Evolutionary conservation across 768 basidiomycete species (phyloP).

Genomic region (Lactarius evosmus): DNA sequence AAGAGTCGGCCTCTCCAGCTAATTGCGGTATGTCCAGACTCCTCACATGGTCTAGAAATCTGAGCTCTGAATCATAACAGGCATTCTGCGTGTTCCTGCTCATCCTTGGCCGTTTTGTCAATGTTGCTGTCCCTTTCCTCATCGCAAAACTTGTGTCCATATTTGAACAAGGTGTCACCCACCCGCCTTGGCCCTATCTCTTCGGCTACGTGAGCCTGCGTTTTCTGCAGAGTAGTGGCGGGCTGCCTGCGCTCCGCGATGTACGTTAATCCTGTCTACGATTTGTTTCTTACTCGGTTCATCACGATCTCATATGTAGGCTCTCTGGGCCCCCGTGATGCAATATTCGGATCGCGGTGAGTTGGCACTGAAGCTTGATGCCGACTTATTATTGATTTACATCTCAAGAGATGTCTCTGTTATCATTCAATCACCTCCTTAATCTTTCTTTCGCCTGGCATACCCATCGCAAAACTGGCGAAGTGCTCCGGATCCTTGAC

Average conservation of each 20-base stretch:
- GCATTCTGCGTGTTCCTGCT: slow-evolving; percentile 67
- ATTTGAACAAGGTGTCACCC: slow-evolving; percentile 46
- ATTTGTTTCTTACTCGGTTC: background rate
- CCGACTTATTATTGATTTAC: slow-evolving; percentile 11
- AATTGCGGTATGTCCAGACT: slow-evolving; percentile 49
- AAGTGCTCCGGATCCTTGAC: slow-evolving; percentile 76
- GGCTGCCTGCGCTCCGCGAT: slow-evolving; percentile 61
- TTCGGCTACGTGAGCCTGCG: slow-evolving; percentile 64
- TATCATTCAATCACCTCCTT: slow-evolving; percentile 84
- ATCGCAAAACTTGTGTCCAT: slow-evolving; percentile 62
- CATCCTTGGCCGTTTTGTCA: slow-evolving; percentile 71
- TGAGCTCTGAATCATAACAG: slow-evolving; percentile 37
- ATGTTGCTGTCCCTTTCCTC: slow-evolving; percentile 64
- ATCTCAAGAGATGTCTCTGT: slow-evolving; percentile 70
- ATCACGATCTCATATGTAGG: slow-evolving; percentile 36
- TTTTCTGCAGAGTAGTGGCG: slow-evolving; percentile 74
- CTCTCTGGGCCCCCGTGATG: slow-evolving; percentile 85
- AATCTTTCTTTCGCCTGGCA: slow-evolving; percentile 85
- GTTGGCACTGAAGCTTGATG: slow-evolving; percentile 21
- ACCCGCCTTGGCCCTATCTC: slow-evolving; percentile 67
- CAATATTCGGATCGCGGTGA: slow-evolving; percentile 77
- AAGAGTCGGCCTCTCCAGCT: slow-evolving; percentile 63
- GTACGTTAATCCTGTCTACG: slow-evolving; percentile 27
- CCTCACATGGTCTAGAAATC: background rate
- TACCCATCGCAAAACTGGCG: slow-evolving; percentile 79